Evolutionary conservation across 768 basidiomycete genomes (phyloP), one percentile per base, ranked within the genome.

Genomic region (Sporobolomyces roseus): DNA sequence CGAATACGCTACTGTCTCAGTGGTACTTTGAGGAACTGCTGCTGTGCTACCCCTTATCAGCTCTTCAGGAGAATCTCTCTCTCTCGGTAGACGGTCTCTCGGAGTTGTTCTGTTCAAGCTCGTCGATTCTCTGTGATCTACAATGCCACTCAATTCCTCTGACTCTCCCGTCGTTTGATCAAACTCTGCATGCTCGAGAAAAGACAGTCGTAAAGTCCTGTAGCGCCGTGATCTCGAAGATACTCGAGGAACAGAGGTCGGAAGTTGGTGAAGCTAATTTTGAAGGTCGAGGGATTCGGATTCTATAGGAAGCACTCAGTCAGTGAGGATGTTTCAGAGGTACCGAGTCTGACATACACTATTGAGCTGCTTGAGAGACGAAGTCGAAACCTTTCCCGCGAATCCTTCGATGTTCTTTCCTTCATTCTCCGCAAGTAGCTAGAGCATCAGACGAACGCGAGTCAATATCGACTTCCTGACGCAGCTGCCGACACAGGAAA

Each of bases 161-260:
- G 50, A 46, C 50, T 32, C 17, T 13, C 30, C 30, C 51, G 6
- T 51, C 65, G 3, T 19, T 61, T 33, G 41, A 69, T 60, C 41
- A 69, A 25, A 38, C 63, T 61, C 41, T 61, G 59, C 53, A 71
- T 35, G 25, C 41, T 63, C 33, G 65, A 46, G 16, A 63, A 66
- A 14, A 71, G 51, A n/a, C 63, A 63, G 12, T 52, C 56, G 55
- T 52, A 36, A 3, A 71, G 8, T 0, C 70, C 70, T 0, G 19
- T 45, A 0, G 65, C 65, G 21, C 70, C 70, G 12, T 23, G 3
- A 10, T 32, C 50, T 14, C 27, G 41, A 0, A 66, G 55, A 16
- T 36, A 32, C 8, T 71, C 70, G 33, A 71, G 55, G 32, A 71
- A 63, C 23, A 27, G 41, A 16, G 64, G 64, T 4, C 70, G 70